Evolutionary conservation across 495 filamentous ascomycete genomes (phyloP).

Genomic region (Hamigera avellanea): DNA sequence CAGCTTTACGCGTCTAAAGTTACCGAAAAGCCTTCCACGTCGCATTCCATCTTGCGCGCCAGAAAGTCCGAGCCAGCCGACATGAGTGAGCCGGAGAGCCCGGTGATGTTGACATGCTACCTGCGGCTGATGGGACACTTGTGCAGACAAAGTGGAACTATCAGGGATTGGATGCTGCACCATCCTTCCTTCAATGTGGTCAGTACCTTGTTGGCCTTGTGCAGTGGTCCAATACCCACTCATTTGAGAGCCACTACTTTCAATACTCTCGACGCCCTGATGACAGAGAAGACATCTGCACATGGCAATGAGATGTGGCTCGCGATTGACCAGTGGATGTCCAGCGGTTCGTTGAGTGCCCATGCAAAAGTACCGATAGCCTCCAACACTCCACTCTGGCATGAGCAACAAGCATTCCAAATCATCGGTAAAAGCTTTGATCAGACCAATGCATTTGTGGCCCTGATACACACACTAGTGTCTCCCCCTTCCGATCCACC

Average conservation of each 20-base stretch:
- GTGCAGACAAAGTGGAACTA: slow-evolving; percentile 51
- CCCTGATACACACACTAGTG: slow-evolving; percentile 57
- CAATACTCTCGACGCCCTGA: slow-evolving; percentile 50
- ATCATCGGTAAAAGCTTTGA: slow-evolving; percentile 60
- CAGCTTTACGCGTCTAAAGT: slow-evolving; percentile 60
- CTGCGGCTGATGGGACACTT: slow-evolving; percentile 76
- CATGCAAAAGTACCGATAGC: slow-evolving; percentile 25
- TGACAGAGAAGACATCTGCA: slow-evolving; percentile 49
- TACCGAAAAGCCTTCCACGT: slow-evolving; percentile 49
- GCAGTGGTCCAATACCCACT: slow-evolving; percentile 53
- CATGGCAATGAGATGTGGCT: slow-evolving; percentile 58
- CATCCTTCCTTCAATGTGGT: slow-evolving; percentile 50
- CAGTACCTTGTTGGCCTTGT: slow-evolving; percentile 55
- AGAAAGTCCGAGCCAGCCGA: slow-evolving; percentile 57
- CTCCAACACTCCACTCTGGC: slow-evolving; percentile 26
- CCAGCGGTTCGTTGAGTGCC: slow-evolving; percentile 35
- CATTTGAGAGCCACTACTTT: slow-evolving; percentile 72
- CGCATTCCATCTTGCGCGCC: slow-evolving; percentile 42
- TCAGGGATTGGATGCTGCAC: slow-evolving; percentile 57
- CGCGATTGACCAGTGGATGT: slow-evolving; percentile 61
- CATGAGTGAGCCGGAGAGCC: slow-evolving; percentile 69
- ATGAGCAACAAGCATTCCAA: slow-evolving; percentile 44
- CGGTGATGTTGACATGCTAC: slow-evolving; percentile 88
- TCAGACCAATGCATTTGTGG: slow-evolving; percentile 70
- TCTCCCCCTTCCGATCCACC: slow-evolving; percentile 40